These are phyloP conservation scores for Podospora pseudoanserina DNA, from an alignment of 495 filamentous ascomycete species.

Conservation along the genomic window DNA sequence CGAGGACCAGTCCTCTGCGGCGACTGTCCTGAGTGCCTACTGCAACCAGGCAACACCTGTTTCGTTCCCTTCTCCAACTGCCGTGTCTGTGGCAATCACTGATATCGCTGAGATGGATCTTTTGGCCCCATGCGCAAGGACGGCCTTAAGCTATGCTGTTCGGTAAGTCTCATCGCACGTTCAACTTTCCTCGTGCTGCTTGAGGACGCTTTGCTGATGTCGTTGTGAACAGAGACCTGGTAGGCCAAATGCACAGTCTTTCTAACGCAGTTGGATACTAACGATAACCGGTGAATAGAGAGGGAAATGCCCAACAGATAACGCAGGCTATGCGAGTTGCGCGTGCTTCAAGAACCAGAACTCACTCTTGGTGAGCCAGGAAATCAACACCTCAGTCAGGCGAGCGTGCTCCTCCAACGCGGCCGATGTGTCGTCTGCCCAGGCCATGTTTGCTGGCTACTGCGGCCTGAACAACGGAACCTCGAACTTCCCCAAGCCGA, in stretches of 20 bases:
- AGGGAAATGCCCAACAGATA: slow-evolving; percentile 37
- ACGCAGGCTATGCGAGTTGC: slow-evolving; percentile 43
- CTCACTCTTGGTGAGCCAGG: slow-evolving; percentile 34
- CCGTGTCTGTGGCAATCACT: slow-evolving; percentile 44
- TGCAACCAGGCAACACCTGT: slow-evolving; percentile 40
- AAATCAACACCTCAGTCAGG: slow-evolving; percentile 42
- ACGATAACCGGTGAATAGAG: background rate
- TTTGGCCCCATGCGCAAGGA: slow-evolving; percentile 44
- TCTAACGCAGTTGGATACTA: background rate
- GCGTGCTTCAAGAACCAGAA: slow-evolving; percentile 49
- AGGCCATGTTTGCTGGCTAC: slow-evolving; percentile 47
- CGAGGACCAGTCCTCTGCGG: slow-evolving; percentile 45
- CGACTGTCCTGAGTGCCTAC: slow-evolving; percentile 41
- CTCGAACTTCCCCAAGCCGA: slow-evolving; percentile 41
- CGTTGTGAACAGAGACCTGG: background rate
- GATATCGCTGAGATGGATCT: slow-evolving; percentile 41
- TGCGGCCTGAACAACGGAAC: slow-evolving; percentile 47
- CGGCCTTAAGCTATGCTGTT: slow-evolving; percentile 39
- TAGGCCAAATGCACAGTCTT: background rate
- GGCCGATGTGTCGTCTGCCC: slow-evolving; percentile 44
- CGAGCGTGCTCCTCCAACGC: slow-evolving; percentile 37
- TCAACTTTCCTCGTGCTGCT: background rate
- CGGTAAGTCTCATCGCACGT: slow-evolving; percentile 25
- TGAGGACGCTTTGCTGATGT: background rate
- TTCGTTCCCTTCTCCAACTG: slow-evolving; percentile 37